Percentiles rank a stretch among this genome's conserved stretches.
These are phyloP conservation scores for Forsythia viridissima DNA, from an alignment of 257 asterid genomes.

Conservation along the genomic window DNA sequence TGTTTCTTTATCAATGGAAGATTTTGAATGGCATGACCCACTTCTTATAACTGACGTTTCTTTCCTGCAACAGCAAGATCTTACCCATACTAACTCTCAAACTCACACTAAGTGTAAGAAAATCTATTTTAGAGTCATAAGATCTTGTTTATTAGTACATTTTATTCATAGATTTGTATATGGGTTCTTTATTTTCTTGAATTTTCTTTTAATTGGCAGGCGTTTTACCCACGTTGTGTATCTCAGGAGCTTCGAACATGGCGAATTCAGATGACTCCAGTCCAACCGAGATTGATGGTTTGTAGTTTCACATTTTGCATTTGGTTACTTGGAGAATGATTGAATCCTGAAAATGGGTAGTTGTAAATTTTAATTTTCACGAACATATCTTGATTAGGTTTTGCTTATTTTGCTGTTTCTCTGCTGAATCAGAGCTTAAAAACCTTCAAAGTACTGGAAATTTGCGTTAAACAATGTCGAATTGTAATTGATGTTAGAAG, in stretches of 20 bases:
- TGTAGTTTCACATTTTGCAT: slow-evolving; percentile 3
- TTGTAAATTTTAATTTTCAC: neutral
- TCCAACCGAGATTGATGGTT: slow-evolving; percentile 55
- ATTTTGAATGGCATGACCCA: slow-evolving; percentile 64
- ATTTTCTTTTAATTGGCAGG: slow-evolving; percentile 44
- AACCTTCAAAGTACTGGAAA: too few relatives aligned
- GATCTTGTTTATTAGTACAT: neutral
- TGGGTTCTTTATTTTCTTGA: slow-evolving; percentile 25
- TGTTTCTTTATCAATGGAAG: slow-evolving; percentile 53
- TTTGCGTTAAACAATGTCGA: slow-evolving; percentile 15
- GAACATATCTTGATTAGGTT: neutral
- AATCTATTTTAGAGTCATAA: slow-evolving; percentile 14
- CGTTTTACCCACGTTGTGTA: slow-evolving; percentile 22
- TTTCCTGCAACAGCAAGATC: slow-evolving; percentile 44
- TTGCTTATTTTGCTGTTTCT: neutral
- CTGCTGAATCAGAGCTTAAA: too few relatives aligned
- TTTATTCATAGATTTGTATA: neutral
- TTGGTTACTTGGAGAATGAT: too few relatives aligned
- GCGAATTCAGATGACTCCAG: slow-evolving; percentile 36
- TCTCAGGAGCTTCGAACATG: slow-evolving; percentile 44
- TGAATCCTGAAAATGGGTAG: slow-evolving; percentile 16
- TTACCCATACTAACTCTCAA: slow-evolving; percentile 24
- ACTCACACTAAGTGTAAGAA: slow-evolving; percentile 37
- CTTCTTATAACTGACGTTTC: slow-evolving; percentile 75
- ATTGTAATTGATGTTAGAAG: slow-evolving; percentile 22